phyloP scores from a whole-genome alignment of 163 green algal species.

The Scenedesmus sp. region DNA sequence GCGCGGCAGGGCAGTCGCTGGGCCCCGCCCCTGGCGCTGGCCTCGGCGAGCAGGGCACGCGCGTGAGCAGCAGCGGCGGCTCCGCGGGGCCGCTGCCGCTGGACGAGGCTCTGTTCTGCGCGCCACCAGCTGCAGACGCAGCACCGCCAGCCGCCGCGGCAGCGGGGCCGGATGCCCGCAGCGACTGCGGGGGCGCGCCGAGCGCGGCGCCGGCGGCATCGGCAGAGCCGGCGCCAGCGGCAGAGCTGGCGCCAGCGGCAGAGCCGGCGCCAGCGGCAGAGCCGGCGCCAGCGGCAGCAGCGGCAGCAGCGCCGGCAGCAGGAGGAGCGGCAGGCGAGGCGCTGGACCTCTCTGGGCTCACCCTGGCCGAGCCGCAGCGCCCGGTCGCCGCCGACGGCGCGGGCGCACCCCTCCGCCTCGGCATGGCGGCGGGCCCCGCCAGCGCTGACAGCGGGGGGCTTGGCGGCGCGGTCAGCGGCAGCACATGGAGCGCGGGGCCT shows the following conservation, averaged over 20 bases:
- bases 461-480: background rate
- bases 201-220: no score
- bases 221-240: background rate
- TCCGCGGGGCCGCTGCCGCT: background rate
- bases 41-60: no score
- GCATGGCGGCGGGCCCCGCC: background rate
- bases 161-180: no score
- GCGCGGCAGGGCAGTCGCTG: no score
- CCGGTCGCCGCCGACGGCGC: background rate
- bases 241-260: background rate
- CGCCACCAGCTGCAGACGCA: background rate
- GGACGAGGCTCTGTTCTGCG: constrained; percentile 36
- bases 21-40: no score
- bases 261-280: background rate
- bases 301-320: constrained; percentile 8
- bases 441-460: background rate
- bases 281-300: constrained; percentile 4
- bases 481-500: background rate
- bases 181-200: no score
- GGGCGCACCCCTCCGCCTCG: background rate
- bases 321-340: no score
- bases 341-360: background rate
- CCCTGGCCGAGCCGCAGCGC: background rate
- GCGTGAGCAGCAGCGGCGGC: constrained; percentile 6
- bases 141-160: no score